Base-by-base conservation (phyloP, 2,329 filamentous ascomycete species). In the Spiromastix sp. region DNA sequence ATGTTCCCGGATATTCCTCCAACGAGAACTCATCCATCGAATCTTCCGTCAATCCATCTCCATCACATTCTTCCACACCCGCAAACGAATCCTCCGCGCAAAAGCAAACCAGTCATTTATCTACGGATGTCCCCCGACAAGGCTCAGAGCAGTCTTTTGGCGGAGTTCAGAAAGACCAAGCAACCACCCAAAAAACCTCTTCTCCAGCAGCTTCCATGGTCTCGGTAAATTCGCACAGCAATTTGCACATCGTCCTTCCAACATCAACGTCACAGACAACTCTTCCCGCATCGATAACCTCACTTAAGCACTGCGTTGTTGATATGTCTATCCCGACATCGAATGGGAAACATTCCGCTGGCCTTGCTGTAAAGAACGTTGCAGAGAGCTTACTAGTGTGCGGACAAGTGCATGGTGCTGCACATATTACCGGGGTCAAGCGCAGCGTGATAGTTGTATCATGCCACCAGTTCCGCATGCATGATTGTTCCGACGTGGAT, bases 381-480 rank as follows among this genome's bases (percentile, higher is more conserved):
- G 66, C 68, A 17, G 62, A 72, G 28, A 83, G 79, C 32, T 64
- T 96, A 12, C 66, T 98, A 17, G 64, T 95, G 10, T 82, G 80
- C 25, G 86, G 87, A 0, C 74, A 76, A 37, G 81, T 95, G 4
- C 68, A 72, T 26, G 91, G 91, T 0, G 76, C 91, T 0, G 77
- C 81, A 6, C 89, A 96, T 53, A 73, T 96, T 34, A 96, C 89
- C 0, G 72, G 70, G 1, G 64, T 94, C 1, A 64, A 68, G 33
- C 67, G 85, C 48, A 83, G 79, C 43, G 72, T 85, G n/a, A 59
- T 93, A 10, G 76, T 95, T 0, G 77, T 94, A 2, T 70, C 75
- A 5, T 82, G 84, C 34, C 72, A 81, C n/a, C 91, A 98, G 58
- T 85, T 94, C 49, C 75, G 91, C 15, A 89, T 98, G 66, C 91